Conservation (phyloP, 176 grass and related monocot species). For the Oropetium thomaeum region DNA sequence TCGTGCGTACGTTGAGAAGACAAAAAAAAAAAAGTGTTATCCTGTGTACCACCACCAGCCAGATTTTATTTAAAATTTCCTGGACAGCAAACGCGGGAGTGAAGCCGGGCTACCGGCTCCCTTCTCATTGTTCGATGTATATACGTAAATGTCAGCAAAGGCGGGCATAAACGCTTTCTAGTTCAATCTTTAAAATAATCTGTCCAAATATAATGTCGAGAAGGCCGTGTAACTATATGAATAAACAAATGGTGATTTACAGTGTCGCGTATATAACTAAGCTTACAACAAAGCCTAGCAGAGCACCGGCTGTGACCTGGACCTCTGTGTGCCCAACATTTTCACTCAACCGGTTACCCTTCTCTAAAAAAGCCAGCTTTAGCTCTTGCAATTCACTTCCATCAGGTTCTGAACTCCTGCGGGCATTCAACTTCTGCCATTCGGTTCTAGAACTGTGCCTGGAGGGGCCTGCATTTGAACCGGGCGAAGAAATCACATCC, state of each 20-base stretch:
- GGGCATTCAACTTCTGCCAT: background rate
- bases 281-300: slow-evolving; percentile 73
- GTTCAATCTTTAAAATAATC: background rate
- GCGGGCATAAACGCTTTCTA: background rate
- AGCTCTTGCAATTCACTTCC: slow-evolving; percentile 4
- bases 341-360: slow-evolving; percentile 47
- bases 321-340: slow-evolving; percentile 75
- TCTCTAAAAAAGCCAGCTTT: slow-evolving; percentile 8
- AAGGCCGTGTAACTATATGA: background rate
- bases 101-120: background rate
- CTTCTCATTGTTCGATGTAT: slow-evolving; percentile 5
- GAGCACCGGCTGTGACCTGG: slow-evolving; percentile 67
- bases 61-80: background rate
- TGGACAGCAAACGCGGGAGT: background rate
- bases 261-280: slow-evolving; percentile 47
- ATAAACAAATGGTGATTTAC: slow-evolving; percentile 31
- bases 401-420: slow-evolving; percentile 17
- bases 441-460: background rate
- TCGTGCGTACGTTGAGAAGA: background rate
- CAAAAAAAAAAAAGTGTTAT: background rate
- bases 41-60: background rate
- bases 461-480: slow-evolving; percentile 3
- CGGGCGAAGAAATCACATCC: background rate
- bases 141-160: background rate
- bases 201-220: too few relatives aligned